phyloP scores from a whole-genome alignment of 768 basidiomycete genomes.

The Mycena olivaceomarginata region DNA sequence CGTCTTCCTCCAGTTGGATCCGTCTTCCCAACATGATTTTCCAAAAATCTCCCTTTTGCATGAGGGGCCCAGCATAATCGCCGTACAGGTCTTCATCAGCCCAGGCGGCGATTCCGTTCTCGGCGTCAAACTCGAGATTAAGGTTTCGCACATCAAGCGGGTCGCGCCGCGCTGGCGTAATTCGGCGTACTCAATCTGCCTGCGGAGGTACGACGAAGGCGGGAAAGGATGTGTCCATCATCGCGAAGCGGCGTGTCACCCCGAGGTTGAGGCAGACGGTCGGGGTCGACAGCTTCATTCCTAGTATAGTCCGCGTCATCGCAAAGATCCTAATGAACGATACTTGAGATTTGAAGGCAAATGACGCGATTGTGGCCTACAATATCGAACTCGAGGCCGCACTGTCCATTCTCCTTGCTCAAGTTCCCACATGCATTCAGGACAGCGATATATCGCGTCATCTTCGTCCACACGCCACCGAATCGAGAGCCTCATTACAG shows the following conservation, averaged over 20 bases:
- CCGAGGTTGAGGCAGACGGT: constrained; percentile 51
- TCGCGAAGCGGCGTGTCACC: constrained; percentile 55
- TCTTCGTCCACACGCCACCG: constrained; percentile 40
- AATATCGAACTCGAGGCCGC: constrained; percentile 43
- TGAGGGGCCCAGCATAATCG: constrained; percentile 56
- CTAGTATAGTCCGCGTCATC: constrained; percentile 42
- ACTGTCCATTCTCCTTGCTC: constrained; percentile 51
- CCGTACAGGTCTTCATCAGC: constrained; percentile 55
- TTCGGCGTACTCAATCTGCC: constrained; percentile 50
- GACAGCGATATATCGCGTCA: constrained; percentile 50
- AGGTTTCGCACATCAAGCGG: constrained; percentile 61
- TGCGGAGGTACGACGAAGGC: constrained; percentile 21
- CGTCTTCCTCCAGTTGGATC: constrained; percentile 57
- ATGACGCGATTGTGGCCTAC: not conserved
- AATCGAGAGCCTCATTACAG: constrained; percentile 5
- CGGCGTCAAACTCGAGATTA: constrained; percentile 54
- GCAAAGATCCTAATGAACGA: constrained; percentile 15
- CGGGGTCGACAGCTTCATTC: constrained; percentile 46
- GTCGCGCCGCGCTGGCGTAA: constrained; percentile 58
- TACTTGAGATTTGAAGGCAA: not conserved
- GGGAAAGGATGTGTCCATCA: constrained; percentile 34
- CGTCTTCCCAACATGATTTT: constrained; percentile 62
- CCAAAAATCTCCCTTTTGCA: constrained; percentile 59
- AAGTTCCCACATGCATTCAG: constrained; percentile 55
- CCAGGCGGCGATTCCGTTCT: constrained; percentile 59